These are phyloP conservation scores for Penicillium freii DNA, from an alignment of 2,329 filamentous ascomycete species.

Conservation along the genomic window DNA sequence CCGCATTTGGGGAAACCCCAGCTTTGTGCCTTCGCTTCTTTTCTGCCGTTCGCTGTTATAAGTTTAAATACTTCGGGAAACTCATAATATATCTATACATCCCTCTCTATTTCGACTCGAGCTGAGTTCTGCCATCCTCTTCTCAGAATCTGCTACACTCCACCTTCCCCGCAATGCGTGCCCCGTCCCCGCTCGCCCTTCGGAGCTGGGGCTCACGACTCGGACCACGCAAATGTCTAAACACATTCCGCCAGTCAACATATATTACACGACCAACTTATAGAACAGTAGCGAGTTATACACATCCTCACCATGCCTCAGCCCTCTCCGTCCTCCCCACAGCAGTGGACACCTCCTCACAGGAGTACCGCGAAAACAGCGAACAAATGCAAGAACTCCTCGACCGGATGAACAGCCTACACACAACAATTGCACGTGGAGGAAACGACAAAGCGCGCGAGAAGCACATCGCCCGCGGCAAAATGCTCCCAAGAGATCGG, in stretches of 20 bases:
- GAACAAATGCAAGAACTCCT: constrained; percentile 73
- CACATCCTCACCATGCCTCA: constrained; percentile 74
- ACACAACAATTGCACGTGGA: constrained; percentile 69
- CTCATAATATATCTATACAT: not conserved
- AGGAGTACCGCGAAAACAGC: constrained; percentile 79
- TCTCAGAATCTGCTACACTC: constrained; percentile 1
- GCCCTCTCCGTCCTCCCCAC: constrained; percentile 79
- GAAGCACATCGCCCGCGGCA: constrained; percentile 82
- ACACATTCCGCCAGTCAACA: constrained; percentile 2
- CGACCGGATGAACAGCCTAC: constrained; percentile 65
- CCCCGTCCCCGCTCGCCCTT: constrained; percentile 39
- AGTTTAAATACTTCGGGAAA: not conserved
- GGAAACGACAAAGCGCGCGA: constrained; percentile 78
- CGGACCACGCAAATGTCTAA: constrained; percentile 13
- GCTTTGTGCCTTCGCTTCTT: constrained; percentile 14
- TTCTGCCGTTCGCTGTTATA: not conserved
- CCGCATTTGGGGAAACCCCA: constrained; percentile 29
- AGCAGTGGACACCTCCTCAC: constrained; percentile 70
- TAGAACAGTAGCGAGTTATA: constrained; percentile 68
- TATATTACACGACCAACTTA: constrained; percentile 11
- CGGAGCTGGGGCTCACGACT: constrained; percentile 38
- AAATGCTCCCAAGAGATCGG: constrained; percentile 91
- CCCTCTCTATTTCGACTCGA: not conserved
- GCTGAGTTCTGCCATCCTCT: not conserved
- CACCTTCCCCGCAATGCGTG: constrained; percentile 37